Percentiles rank a stretch among this genome's conserved stretches.
Evolutionary conservation across 1,139 yeast species (phyloP).

Genomic region (Yamadazyma siamensis): DNA sequence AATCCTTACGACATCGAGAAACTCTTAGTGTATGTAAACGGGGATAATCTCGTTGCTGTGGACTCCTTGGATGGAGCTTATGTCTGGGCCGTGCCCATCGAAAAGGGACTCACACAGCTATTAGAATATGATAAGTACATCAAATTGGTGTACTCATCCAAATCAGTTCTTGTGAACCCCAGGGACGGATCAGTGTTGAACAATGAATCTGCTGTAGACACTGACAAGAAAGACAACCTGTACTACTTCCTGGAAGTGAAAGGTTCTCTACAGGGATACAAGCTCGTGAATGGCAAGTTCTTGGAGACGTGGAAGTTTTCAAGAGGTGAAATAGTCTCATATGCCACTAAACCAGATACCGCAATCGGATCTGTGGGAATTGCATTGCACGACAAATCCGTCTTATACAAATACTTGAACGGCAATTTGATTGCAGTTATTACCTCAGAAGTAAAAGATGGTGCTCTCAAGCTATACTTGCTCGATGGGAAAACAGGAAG

Average conservation of each 20-base stretch:
- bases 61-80: conserved; percentile 27
- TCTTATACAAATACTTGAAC: conserved; percentile 79
- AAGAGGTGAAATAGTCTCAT: conserved; percentile 13
- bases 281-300: conserved; percentile 14
- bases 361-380: conserved; percentile 66
- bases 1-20: conserved; percentile 36
- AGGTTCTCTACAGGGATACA: conserved; percentile 21
- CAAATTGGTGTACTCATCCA: conserved; percentile 19
- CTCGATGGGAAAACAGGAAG: conserved; percentile 73
- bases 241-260: conserved; percentile 6
- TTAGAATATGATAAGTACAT: conserved; percentile 18
- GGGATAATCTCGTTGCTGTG: conserved; percentile 24
- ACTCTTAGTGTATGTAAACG: conserved; percentile 24
- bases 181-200: conserved; percentile 22
- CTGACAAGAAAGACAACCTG: conserved; percentile 11
- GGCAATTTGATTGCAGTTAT: conserved; percentile 64
- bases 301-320: conserved; percentile 29
- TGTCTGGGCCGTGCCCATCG: conserved; percentile 23
- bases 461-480: conserved; percentile 43
- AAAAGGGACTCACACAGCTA: conserved; percentile 15
- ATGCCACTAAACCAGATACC: conserved; percentile 34
- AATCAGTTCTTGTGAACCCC: conserved; percentile 18
- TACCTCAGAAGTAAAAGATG: conserved; percentile 36
- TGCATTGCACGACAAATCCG: conserved; percentile 66
- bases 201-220: conserved; percentile 2